Evolutionary conservation across 1,139 yeast species (phyloP), one percentile per base, ranked within the genome.

Genomic region (Saccharomyces pastorianus): DNA sequence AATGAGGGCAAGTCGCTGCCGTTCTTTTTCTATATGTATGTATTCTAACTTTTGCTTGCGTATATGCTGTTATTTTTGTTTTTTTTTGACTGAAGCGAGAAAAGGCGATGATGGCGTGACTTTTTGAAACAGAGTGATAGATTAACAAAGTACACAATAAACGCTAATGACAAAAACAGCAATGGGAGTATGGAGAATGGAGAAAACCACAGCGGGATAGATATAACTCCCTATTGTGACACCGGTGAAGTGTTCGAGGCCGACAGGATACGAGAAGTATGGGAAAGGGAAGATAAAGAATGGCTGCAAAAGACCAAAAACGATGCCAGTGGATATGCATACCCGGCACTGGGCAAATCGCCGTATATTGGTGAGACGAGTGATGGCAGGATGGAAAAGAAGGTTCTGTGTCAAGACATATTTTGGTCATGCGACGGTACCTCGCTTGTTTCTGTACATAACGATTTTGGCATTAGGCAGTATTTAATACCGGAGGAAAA

Each of bases 381-480:
- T 8, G 44, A 38, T 1, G 13, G 4, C 1, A 38, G 44, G 7
- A 42, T 28, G 17, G 23, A 25, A 38, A 38, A 38, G n/a, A 38
- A 9, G 13, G 44, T 59, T 6, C 56, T 63, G 6, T 64, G 67
- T 50, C 64, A 60, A 29, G 61, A 64, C 34, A 32, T 67, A 4
- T 55, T 49, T 31, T 69, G 72, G 71, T 60, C 71, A 6, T 17
- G 31, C 14, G 73, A 70, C 55, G 72, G 71, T 2, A 60, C 69
- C 3, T 65, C 71, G 0, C 42, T 69, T 14, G 62, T 63, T n/a
- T 57, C 69, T 9, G 59, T 64, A 2, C 59, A 61, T 52, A 64
- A 60, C 51, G 72, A 69, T 54, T 63, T 56, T 51, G 72, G 70
- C 6, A 58, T 68, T 8, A 60, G 72, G 8, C 68, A 66, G 47